Conservation (phyloP, 108 stramenopile genomes). For the Skeletonema grethae region DNA sequence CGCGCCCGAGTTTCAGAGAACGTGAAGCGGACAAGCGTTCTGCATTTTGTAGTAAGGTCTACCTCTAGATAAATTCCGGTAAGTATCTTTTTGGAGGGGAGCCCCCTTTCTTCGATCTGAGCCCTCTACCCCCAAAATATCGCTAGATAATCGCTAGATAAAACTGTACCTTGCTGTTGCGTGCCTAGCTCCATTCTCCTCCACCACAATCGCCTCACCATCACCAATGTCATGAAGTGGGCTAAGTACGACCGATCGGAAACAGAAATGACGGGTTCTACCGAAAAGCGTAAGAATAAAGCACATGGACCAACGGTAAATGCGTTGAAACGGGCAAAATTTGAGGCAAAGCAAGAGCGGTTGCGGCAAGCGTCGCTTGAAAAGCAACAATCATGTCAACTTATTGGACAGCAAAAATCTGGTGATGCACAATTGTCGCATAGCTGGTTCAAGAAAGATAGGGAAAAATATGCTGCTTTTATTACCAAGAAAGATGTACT, state of each 20-base stretch:
- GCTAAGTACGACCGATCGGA: neutral
- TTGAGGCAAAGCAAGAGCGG: slow-evolving; percentile 51
- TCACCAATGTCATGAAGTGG: no score
- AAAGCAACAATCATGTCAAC: neutral
- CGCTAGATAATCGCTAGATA: no score
- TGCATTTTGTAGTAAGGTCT: no score
- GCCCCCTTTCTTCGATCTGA: no score
- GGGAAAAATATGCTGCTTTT: slow-evolving; percentile 38
- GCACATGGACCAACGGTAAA: slow-evolving; percentile 48
- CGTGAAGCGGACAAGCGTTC: no score
- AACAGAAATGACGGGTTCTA: slow-evolving; percentile 2
- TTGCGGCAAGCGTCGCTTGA: slow-evolving; percentile 4
- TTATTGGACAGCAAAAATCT: neutral
- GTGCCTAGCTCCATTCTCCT: no score
- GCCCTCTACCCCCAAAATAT: no score
- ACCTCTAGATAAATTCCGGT: no score
- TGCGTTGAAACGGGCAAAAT: slow-evolving; percentile 48
- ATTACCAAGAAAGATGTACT: slow-evolving; percentile 39
- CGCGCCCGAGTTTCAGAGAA: no score
- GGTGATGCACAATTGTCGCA: slow-evolving; percentile 1
- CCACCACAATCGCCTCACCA: no score
- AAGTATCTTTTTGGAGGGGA: no score
- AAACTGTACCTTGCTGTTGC: no score
- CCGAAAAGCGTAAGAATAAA: slow-evolving; percentile 13
- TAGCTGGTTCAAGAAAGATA: slow-evolving; percentile 20